A percentile compares a stretch with the other conserved stretches of the same genome.
These are phyloP conservation scores for Vaccinium myrtillus DNA, from an alignment of 148 eudicot species.

Conservation along the genomic window DNA sequence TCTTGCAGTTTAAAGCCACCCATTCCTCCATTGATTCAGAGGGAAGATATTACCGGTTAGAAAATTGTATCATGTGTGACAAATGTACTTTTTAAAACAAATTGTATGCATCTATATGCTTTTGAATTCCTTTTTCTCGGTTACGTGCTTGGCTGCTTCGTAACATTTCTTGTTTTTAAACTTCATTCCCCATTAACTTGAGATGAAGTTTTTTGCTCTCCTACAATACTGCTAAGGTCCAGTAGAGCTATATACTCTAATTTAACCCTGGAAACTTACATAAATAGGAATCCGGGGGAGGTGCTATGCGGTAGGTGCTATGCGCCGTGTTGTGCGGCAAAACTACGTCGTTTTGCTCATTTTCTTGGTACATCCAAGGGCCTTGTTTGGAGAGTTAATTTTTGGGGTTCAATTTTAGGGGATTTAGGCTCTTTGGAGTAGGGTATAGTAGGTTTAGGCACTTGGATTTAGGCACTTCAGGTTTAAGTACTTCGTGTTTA, in stretches of 20 bases:
- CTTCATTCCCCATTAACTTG: background rate
- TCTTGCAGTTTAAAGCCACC: conserved; percentile 35
- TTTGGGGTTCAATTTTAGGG: too few species aligned
- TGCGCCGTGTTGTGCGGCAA: too few species aligned
- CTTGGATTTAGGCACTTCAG: too few species aligned
- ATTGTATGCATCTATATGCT: background rate
- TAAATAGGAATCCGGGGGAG: too few species aligned
- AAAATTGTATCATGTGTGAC: background rate
- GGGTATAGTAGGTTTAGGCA: too few species aligned
- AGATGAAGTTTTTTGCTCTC: too few species aligned
- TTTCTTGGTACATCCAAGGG: too few species aligned
- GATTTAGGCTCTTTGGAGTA: too few species aligned
- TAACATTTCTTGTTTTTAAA: background rate
- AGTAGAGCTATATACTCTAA: background rate
- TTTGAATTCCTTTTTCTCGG: background rate
- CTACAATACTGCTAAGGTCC: background rate
- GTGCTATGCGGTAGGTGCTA: too few species aligned
- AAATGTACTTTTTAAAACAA: background rate
- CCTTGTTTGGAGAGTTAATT: too few species aligned
- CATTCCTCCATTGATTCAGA: conserved; percentile 18
- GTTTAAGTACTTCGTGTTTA: too few species aligned
- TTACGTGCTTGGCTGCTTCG: background rate
- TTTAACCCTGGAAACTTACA: background rate
- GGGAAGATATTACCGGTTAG: conserved; percentile 23
- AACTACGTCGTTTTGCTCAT: too few species aligned